Conservation (phyloP, 2,329 filamentous ascomycete genomes). For the Tolypocladium sp. region DNA sequence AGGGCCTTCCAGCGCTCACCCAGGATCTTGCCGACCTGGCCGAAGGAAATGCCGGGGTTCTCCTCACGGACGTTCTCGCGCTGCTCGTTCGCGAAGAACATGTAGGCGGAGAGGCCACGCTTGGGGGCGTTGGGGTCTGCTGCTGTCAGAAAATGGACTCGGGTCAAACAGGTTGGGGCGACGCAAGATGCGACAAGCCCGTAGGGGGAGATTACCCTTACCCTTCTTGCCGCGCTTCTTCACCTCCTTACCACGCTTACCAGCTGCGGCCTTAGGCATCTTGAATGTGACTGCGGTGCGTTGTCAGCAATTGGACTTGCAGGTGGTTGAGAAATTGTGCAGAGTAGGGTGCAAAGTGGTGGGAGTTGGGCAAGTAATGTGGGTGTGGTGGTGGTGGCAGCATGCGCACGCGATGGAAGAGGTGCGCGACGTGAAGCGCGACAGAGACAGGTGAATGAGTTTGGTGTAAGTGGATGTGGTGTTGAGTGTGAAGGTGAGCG, state of each 20-base stretch:
- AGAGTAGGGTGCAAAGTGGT: not conserved
- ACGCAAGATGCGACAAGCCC: not conserved
- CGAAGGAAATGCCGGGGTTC: slow-evolving; percentile 96
- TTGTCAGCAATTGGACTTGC: not conserved
- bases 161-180: not conserved
- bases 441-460: not conserved
- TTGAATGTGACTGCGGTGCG: slow-evolving; percentile 22
- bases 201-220: slow-evolving; percentile 21
- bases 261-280: slow-evolving; percentile 49
- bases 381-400: slow-evolving; percentile 7
- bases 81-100: slow-evolving; percentile 99
- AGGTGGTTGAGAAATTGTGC: not conserved
- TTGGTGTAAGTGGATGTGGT: not conserved
- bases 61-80: slow-evolving; percentile 97
- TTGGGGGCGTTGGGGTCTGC: slow-evolving; percentile 95
- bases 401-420: not conserved
- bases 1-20: slow-evolving; percentile 98
- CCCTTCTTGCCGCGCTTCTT: slow-evolving; percentile 53
- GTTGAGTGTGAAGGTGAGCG: slow-evolving; percentile 9
- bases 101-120: slow-evolving; percentile 98
- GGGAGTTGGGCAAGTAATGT: slow-evolving; percentile 4
- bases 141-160: slow-evolving; percentile 7
- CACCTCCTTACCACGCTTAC: slow-evolving; percentile 46
- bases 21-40: slow-evolving; percentile 96
- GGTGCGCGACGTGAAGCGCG: not conserved